Evolutionary conservation across 2,329 filamentous ascomycete genomes (phyloP), one percentile per base, ranked within the genome.

Genomic region (Aspergillus terreus): DNA sequence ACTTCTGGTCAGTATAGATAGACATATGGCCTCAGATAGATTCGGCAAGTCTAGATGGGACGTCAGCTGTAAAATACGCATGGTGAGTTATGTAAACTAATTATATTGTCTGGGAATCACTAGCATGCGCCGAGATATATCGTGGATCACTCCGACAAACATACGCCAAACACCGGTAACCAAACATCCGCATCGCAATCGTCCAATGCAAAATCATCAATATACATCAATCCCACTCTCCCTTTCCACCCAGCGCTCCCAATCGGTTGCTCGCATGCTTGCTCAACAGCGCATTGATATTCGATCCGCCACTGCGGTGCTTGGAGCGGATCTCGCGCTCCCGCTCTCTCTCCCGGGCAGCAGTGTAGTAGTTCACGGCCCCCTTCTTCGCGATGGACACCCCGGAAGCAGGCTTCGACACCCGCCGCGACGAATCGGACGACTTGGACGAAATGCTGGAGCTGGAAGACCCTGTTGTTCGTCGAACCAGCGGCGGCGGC

Each of bases 331-430:
- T 74, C 57, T 76, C 76, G 61, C 74, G 77, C 60, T 83, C 80
- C 15, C 82, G 74, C 69, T 84, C 82, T 60, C 76, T 77, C 64
- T 83, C 82, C 50, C 82, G 69, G 2, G 80, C 79, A 54, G 81
- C 72, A 19, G 72, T 68, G 50, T 74, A 81, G 17, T 80, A 83
- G 57, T 83, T 82, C 9, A 84, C 80, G 43, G 79, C 79, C 25
- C 78, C 81, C 71, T 79, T 82, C 63, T 81, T 82, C n/a, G 75
- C 77, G 3, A 78, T 78, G 12, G 79, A 77, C 47, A 71, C 56
- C 1, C 72, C 68, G 5, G 68, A 40, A n/a, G 27, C 59, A 58
- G 51, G 70, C 30, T 66, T 68, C 7, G 66, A 46, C 19, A 64
- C 63, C 7, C 56, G 60, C 23, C 57, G 61, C 9, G 65, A 63